Conservation (phyloP, 371 early-diverging fungal species). For the Dinochytrium kinnereticum region DNA sequence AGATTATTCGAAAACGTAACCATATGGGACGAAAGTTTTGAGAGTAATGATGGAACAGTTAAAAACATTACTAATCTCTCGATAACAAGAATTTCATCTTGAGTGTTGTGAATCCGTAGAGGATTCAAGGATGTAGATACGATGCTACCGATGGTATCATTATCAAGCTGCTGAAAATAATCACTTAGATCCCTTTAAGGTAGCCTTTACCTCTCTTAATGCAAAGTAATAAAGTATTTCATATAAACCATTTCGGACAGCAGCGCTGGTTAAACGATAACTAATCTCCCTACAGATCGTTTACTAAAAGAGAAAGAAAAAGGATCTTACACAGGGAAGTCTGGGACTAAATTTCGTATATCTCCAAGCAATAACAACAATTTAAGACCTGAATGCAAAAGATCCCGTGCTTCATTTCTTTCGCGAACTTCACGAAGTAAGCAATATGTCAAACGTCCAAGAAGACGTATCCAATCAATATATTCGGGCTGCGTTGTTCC, state of each 20-base stretch:
- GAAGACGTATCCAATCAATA: no score
- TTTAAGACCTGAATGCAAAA: no score
- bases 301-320: no score
- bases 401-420: no score
- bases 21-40: background rate
- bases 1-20: background rate
- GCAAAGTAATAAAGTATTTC: background rate
- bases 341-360: no score
- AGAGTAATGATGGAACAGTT: background rate
- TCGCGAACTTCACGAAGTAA: no score
- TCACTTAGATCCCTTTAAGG: background rate
- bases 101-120: background rate
- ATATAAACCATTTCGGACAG: background rate
- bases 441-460: no score
- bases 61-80: background rate
- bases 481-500: no score
- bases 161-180: background rate
- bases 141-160: background rate
- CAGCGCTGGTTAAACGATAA: no score
- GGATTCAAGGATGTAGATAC: background rate
- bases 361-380: no score
- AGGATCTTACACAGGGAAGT: no score
- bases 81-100: background rate
- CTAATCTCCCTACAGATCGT: no score
- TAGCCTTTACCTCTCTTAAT: background rate